Conservation (phyloP, 768 basidiomycete species). For the Xerocomellus intermedius region DNA sequence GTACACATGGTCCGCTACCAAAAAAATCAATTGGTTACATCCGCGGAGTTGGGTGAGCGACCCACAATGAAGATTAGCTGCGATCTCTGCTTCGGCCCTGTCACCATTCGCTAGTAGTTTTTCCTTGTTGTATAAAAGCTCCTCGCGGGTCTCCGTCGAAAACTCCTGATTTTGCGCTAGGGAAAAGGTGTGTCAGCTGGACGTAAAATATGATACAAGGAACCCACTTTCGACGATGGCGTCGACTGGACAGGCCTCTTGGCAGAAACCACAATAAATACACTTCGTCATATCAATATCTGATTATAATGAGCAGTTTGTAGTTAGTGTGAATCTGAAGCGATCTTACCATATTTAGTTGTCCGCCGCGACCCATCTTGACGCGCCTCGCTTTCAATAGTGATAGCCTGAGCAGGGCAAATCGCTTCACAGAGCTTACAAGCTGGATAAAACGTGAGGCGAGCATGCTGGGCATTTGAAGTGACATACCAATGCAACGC, state of each 20-base stretch:
- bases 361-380: slow-evolving; percentile 94
- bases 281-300: slow-evolving; percentile 99
- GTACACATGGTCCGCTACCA: slow-evolving; percentile 81
- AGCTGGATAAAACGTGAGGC: slow-evolving; percentile 46
- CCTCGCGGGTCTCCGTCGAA: slow-evolving; percentile 97
- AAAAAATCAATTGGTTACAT: slow-evolving; percentile 21
- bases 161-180: slow-evolving; percentile 96
- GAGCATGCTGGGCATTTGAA: not conserved
- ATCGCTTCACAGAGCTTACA: slow-evolving; percentile 99
- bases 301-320: slow-evolving; percentile 29
- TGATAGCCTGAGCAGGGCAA: slow-evolving; percentile 98
- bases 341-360: slow-evolving; percentile 84
- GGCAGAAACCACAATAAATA: slow-evolving; percentile 99
- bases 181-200: not conserved
- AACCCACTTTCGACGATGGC: slow-evolving; percentile 96
- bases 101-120: slow-evolving; percentile 96
- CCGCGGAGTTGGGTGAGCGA: slow-evolving; percentile 11
- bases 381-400: slow-evolving; percentile 96
- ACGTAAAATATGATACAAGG: slow-evolving; percentile 8
- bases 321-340: not conserved
- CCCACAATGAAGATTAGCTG: slow-evolving; percentile 84
- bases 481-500: slow-evolving; percentile 87
- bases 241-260: slow-evolving; percentile 99
- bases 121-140: slow-evolving; percentile 99
- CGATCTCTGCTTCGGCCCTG: slow-evolving; percentile 95